These are phyloP conservation scores for Lithocarpus polystachyus DNA, from an alignment of 306 rosid species.

Conservation along the genomic window DNA sequence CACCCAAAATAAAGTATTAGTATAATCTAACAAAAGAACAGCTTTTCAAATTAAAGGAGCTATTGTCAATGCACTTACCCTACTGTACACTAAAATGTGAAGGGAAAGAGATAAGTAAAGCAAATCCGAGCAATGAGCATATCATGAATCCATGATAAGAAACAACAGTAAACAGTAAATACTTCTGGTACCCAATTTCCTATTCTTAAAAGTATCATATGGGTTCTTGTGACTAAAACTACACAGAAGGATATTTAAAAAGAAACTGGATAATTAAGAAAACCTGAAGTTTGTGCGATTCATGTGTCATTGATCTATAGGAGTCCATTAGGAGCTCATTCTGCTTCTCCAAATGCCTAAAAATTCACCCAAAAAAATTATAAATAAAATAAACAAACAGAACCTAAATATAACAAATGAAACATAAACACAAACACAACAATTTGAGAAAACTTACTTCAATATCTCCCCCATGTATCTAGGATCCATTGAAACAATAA, in stretches of 20 bases:
- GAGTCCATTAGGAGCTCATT: constrained; percentile 43
- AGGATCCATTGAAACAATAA: constrained; percentile 37
- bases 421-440: neutral
- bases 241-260: too few relatives aligned
- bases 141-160: neutral
- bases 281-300: constrained; percentile 53
- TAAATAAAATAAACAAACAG: neutral
- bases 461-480: constrained; percentile 36
- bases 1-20: too few relatives aligned
- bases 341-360: constrained; percentile 61
- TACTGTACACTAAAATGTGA: neutral
- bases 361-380: neutral
- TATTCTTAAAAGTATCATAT: neutral
- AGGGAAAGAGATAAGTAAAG: neutral
- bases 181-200: too few relatives aligned
- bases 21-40: too few relatives aligned
- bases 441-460: constrained; percentile 27
- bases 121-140: neutral
- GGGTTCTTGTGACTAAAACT: neutral
- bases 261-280: neutral
- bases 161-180: too few relatives aligned
- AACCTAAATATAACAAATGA: neutral
- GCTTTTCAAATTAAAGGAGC: too few relatives aligned
- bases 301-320: constrained; percentile 40
- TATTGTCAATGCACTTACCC: too few relatives aligned